Percentiles rank a stretch among this genome's conserved stretches.
phyloP scores from a whole-genome alignment of 805 yeast genomes.

The Pichia kluyveri region DNA sequence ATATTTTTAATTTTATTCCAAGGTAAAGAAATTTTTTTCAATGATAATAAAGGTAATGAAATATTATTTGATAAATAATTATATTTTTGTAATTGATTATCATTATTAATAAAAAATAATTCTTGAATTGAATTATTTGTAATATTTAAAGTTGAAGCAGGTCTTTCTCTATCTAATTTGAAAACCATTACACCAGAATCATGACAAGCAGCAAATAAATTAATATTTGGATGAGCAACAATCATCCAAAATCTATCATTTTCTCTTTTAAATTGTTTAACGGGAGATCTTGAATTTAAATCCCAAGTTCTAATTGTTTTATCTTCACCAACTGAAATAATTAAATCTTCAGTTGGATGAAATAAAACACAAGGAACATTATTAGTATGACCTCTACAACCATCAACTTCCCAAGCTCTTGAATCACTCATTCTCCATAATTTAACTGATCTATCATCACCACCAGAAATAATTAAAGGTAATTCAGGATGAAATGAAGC shows the following conservation, averaged over 20 bases:
- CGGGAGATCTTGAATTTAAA: conserved; percentile 83
- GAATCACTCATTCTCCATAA: conserved; percentile 97
- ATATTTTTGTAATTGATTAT: conserved; percentile 76
- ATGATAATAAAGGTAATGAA: conserved; percentile 70
- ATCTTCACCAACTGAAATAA: conserved; percentile 91
- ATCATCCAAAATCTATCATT: conserved; percentile 92
- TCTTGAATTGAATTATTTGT: conserved; percentile 41
- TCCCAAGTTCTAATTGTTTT: conserved; percentile 97
- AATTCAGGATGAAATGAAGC: conserved; percentile 96
- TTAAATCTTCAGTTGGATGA: conserved; percentile 89
- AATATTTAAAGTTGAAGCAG: conserved; percentile 50
- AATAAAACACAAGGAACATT: conserved; percentile 83
- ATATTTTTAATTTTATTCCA: conserved; percentile 82
- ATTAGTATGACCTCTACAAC: conserved; percentile 96
- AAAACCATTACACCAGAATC: conserved; percentile 97
- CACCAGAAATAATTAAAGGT: conserved; percentile 90
- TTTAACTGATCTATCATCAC: conserved; percentile 92
- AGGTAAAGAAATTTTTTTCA: conserved; percentile 75
- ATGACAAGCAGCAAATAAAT: conserved; percentile 92
- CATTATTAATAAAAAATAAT: conserved; percentile 68
- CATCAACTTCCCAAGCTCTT: conserved; percentile 98
- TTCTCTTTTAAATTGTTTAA: conserved; percentile 89
- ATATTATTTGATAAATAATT: conserved; percentile 57
- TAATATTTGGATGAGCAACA: conserved; percentile 81
- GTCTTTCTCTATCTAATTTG: conserved; percentile 95